A percentile compares a stretch with the other conserved stretches of the same genome.
Evolutionary conservation across 2,329 filamentous ascomycete species (phyloP).

Genomic region (Cadophora malorum): DNA sequence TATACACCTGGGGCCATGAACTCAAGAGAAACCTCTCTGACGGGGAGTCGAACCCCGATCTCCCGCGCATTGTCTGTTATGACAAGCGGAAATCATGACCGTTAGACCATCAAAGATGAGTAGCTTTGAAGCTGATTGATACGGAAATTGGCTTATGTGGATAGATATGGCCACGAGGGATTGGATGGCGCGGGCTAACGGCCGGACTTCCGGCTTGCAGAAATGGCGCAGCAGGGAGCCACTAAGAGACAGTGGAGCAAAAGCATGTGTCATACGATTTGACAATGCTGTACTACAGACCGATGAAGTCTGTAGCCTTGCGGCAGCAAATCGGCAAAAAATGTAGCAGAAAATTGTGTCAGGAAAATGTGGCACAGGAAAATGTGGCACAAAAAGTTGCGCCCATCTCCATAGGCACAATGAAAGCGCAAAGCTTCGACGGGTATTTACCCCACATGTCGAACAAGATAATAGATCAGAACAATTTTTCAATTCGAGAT

Average conservation of each 20-base stretch:
- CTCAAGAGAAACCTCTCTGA: slow-evolving; percentile 18
- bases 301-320: not conserved
- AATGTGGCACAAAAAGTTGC: not conserved
- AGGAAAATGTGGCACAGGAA: not conserved
- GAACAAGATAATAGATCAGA: not conserved
- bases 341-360: too few relatives aligned
- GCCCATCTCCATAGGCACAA: not conserved
- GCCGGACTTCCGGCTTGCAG: not conserved
- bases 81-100: slow-evolving; percentile 50
- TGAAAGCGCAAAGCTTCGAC: not conserved
- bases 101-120: slow-evolving; percentile 46
- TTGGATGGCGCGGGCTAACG: not conserved
- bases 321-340: slow-evolving; percentile 4
- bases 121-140: not conserved
- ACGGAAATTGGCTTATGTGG: not conserved
- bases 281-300: not conserved
- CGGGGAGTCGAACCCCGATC: slow-evolving; percentile 27
- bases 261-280: not conserved
- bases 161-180: not conserved
- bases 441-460: not conserved
- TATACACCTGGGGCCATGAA: slow-evolving; percentile 5
- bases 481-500: not conserved
- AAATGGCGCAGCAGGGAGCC: not conserved
- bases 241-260: not conserved
- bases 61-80: slow-evolving; percentile 28